Evolutionary conservation across 192 early-diverging fungal genomes (phyloP).

Genomic region (Globomyces pollinis-pini): DNA sequence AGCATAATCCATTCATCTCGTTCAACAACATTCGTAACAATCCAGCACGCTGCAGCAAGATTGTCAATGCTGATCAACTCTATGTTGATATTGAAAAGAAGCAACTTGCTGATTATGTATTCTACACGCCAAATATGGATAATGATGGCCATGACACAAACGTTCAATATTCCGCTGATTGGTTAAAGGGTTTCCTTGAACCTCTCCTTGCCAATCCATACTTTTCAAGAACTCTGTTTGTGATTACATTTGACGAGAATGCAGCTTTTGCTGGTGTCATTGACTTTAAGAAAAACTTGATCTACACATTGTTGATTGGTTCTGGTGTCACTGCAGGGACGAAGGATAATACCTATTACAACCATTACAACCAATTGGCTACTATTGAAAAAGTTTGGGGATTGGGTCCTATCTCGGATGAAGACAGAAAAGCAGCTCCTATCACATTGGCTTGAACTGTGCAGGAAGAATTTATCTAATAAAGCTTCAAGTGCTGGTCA

Average conservation of each 20-base stretch:
- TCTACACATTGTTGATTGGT: slow-evolving; percentile 9
- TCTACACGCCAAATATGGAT: slow-evolving; percentile 46
- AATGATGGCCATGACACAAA: slow-evolving; percentile 37
- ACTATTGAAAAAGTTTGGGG: slow-evolving; percentile 43
- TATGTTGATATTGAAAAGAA: slow-evolving; percentile 39
- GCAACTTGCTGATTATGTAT: slow-evolving; percentile 35
- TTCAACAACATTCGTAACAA: slow-evolving; percentile 20
- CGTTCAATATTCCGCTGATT: slow-evolving; percentile 33
- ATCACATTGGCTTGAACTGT: too few relatives aligned
- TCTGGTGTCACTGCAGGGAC: background rate
- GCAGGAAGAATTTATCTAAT: too few relatives aligned
- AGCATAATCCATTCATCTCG: slow-evolving; percentile 28
- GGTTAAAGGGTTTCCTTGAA: slow-evolving; percentile 43
- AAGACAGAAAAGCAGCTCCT: too few relatives aligned
- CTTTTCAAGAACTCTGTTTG: slow-evolving; percentile 21
- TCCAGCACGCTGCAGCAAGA: slow-evolving; percentile 38
- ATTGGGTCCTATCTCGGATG: too few relatives aligned
- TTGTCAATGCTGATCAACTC: slow-evolving; percentile 44
- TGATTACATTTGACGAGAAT: slow-evolving; percentile 9
- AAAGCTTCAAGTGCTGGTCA: too few relatives aligned
- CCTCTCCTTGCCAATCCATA: slow-evolving; percentile 31
- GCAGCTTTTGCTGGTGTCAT: background rate
- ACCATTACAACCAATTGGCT: slow-evolving; percentile 51
- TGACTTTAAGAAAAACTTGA: slow-evolving; percentile 7
- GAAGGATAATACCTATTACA: slow-evolving; percentile 49